Evolutionary conservation across 441 rosid genomes (phyloP), one percentile per base, ranked within the genome.

Genomic region (Flueggea neowawraea): DNA sequence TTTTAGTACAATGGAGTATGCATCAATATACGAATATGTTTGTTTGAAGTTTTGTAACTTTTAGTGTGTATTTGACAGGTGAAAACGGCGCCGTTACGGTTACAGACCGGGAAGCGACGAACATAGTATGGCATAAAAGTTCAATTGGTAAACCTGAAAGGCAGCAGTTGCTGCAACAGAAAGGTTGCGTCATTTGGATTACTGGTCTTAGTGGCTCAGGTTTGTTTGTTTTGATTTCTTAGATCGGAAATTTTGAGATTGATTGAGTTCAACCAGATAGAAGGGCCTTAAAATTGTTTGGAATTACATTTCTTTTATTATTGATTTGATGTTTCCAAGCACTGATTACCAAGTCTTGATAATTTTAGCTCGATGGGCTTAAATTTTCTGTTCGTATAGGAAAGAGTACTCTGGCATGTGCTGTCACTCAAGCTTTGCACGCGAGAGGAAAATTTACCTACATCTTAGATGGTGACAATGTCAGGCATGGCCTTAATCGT

Each of bases 121-220:
- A 91, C 71, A 86, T 94, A 71, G 75, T 78, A 73, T 94, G 99
- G 99, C 96, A 94, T 58, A 81, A 84, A 57, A 84, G 81, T 31
- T 80, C 90, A 5, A 85, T 91, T 75, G 94, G 82, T 62, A 91
- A 74, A 79, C 41, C 58, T 66, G 95, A 84, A 52, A 85, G 91
- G 73, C 93, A 89, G 62, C 73, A 71, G 68, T 68, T 94, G 56
- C 79, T 90, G 11, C 60, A 87, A 58, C 97, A 94, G 61, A 88
- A 87, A 70, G 96, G 97, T 12, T 90, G 95, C 73, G 95, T 94
- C 48, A 80, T 90, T 45, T 90, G 98, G 98, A 87, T 90, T 66
- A 94, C 98, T 2, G 97, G 97, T 28, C 91, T 94, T 47, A 94
- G 98, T 55, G 96, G 96, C 71, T 89, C 96, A 79, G 97, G 95